phyloP scores from a whole-genome alignment of 73 alveolate species.

The Durusdinium trenchii region DNA sequence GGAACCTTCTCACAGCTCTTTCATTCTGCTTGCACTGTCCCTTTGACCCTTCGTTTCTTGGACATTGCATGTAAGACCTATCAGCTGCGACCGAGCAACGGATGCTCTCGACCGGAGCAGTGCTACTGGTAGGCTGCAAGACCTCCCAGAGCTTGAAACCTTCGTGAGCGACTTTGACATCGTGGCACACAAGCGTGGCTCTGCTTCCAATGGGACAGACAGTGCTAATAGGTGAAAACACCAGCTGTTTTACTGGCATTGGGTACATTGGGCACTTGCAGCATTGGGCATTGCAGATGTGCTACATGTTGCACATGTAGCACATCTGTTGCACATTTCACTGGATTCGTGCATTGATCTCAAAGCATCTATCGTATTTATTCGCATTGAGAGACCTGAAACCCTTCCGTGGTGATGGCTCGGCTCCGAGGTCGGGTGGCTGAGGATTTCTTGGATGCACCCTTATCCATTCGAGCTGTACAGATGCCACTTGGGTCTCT shows the following conservation, averaged over 20 bases:
- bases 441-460: constrained; percentile 46
- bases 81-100: neutral
- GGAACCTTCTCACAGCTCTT: neutral
- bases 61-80: too few relatives aligned
- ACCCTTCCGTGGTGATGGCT: too few relatives aligned
- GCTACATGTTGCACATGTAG: neutral
- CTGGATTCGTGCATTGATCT: too few relatives aligned
- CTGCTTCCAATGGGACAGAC: neutral
- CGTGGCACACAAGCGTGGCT: neutral
- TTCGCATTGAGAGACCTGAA: too few relatives aligned
- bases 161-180: neutral
- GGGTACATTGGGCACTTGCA: neutral
- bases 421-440: constrained; percentile 28
- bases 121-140: constrained; percentile 5
- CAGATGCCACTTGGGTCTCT: constrained; percentile 14
- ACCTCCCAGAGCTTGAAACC: constrained; percentile 1
- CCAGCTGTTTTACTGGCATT: neutral
- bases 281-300: neutral
- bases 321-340: neutral
- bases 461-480: constrained; percentile 5
- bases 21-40: neutral
- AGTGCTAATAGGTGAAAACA: neutral
- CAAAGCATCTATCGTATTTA: too few relatives aligned
- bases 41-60: too few relatives aligned
- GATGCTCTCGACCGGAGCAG: neutral